Evolutionary conservation across 2,329 filamentous ascomycete genomes (phyloP), one percentile per base, ranked within the genome.

Genomic region (Botrytis fragariae): DNA sequence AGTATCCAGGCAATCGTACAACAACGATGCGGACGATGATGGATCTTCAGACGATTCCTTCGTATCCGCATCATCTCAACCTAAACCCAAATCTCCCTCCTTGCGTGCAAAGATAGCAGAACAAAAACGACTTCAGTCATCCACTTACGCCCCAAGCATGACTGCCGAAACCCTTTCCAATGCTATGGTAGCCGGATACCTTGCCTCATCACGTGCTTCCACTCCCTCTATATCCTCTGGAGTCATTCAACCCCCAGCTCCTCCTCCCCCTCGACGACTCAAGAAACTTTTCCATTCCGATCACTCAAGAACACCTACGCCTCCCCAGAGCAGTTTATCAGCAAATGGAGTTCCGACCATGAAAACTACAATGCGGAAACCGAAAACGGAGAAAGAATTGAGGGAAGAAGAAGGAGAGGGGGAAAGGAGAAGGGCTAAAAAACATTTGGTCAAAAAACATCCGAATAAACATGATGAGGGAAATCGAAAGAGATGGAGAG

Each of bases 391-490:
- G 25, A 88, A 89, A 71, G 84, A 84, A 1, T 83, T 83, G 18
- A 83, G 84, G 0, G 87, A 89, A 69, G 87, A 90, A 29, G 88
- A 89, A 25, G 84, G 87, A 14, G 85, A 87, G 61, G 83, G 83
- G 1, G 83, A 85, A 73, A 86, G 85, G 76, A 86, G 87, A 77
- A 83, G 83, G 69, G 81, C 85, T 25, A 86, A 87, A 60, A 87
- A 86, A 69, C 89, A 88, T 4, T 85, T 88, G 69, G 85, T 86
- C 70, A 89, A 87, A 76, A 90, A 92, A 74, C 92, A 95, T 80
- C 87, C 90, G 1, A 87, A 89, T 78, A 89, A 89, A 77, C 93
- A 96, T 78, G 90, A 93, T 77, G 93, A 95, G 80, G 93, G 91
- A 0, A 87, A 91, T 6, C 87, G 93, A 29, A 91, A 89, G 78